A percentile compares a stretch with the other conserved stretches of the same genome.
Conservation (phyloP, 2,329 filamentous ascomycete genomes). For the Epichloe aotearoae region DNA sequence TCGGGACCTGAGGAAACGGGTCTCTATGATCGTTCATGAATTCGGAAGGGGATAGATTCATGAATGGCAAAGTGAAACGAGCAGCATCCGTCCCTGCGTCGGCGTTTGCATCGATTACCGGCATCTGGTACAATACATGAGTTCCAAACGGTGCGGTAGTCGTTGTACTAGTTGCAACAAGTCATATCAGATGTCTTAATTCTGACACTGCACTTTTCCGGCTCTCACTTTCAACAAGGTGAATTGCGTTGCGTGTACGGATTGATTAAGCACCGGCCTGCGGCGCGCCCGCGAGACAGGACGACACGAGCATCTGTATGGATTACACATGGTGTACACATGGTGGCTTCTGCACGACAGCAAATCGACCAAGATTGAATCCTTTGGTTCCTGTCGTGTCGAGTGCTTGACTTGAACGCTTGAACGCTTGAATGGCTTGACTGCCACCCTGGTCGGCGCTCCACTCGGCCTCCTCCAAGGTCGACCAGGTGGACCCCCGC, state of each 20-base stretch:
- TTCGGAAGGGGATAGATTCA: no score
- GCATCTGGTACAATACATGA: background rate
- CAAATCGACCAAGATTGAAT: background rate
- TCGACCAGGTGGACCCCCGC: background rate
- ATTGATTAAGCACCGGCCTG: no score
- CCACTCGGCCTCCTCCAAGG: constrained; percentile 10
- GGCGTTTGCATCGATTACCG: background rate
- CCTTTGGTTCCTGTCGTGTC: background rate
- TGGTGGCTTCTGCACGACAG: background rate
- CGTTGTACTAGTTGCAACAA: background rate
- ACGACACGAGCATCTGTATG: background rate
- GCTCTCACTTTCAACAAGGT: background rate
- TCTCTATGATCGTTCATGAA: no score
- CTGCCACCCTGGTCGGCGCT: constrained; percentile 8
- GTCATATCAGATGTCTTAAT: constrained; percentile 1
- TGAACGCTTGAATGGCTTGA: background rate
- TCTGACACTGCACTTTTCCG: background rate
- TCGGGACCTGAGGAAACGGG: background rate
- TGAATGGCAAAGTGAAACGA: background rate
- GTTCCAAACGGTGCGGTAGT: background rate
- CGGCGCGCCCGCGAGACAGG: background rate
- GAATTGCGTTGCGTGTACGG: no score
- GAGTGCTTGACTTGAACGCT: background rate
- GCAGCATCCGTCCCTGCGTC: background rate
- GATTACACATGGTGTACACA: background rate